These are phyloP conservation scores for Diaporthe aspalathi DNA, from an alignment of 2,329 filamentous ascomycete genomes.

Conservation along the genomic window DNA sequence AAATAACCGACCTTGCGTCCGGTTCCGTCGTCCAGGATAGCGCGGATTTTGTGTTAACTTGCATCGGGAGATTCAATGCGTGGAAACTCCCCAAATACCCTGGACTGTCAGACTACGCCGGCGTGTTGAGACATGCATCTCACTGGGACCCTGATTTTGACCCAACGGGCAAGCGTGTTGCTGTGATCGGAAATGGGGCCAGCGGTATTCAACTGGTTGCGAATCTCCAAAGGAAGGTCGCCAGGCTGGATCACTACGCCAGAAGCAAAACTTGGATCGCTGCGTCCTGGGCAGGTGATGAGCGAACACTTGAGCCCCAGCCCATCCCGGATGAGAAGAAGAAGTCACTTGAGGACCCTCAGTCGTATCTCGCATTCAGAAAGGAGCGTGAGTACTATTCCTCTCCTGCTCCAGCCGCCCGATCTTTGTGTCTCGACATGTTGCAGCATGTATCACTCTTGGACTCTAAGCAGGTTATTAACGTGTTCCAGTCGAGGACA, in stretches of 20 bases:
- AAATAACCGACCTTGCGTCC: conserved; percentile 53
- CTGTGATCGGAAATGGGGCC: conserved; percentile 73
- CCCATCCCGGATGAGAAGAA: conserved; percentile 64
- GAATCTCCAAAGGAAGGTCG: conserved; percentile 61
- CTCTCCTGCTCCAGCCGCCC: too few relatives aligned
- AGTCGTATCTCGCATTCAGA: conserved; percentile 69
- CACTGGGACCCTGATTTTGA: conserved; percentile 68
- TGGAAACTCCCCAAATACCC: conserved; percentile 72
- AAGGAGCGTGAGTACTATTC: conserved; percentile 51
- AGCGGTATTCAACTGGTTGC: conserved; percentile 69
- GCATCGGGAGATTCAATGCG: conserved; percentile 74
- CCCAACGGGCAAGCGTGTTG: conserved; percentile 61
- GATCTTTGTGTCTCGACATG: too few relatives aligned
- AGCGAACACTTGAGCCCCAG: conserved; percentile 67
- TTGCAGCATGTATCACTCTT: too few relatives aligned
- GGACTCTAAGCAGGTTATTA: too few relatives aligned
- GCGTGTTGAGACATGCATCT: conserved; percentile 68
- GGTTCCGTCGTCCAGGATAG: conserved; percentile 56
- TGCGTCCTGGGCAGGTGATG: conserved; percentile 67
- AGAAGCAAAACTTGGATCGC: conserved; percentile 76
- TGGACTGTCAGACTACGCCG: conserved; percentile 66
- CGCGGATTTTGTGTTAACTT: conserved; percentile 71
- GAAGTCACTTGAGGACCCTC: conserved; percentile 68
- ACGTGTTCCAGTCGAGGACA: conserved; percentile 56
- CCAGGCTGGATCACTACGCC: conserved; percentile 71